Evolutionary conservation across 345 rosid genomes (phyloP), one percentile per base, ranked within the genome.

Genomic region (Clausena lansium): DNA sequence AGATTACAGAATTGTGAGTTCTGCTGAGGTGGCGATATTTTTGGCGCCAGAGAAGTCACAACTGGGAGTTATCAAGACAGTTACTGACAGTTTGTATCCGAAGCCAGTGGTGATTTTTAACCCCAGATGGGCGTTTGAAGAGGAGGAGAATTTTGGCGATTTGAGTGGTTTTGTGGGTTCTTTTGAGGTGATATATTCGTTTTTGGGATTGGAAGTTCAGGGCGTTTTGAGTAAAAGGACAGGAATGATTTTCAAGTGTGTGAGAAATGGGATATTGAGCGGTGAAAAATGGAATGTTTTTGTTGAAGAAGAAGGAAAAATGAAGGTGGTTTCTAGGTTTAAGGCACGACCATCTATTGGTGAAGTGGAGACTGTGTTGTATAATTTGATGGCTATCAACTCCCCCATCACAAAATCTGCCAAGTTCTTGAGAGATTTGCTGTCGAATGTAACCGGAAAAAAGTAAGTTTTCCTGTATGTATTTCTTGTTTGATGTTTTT

Each of bases 341-440:
- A 91, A 89, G 70, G 79, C 81, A 2, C 57, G 97, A 28, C 98
- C 94, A 27, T 86, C 92, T 0, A 89, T 92, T 27, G 93, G 79
- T 30, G 97, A 95, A 83, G 94, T 92, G 68, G 98, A 95, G 85
- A 87, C 33, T 76, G 94, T 93, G 32, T 65, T 93, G 82, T 93
- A 93, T 75, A 93, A 95, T 74, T 80, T 91, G 85, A 90, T 95
- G 97, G 97, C 95, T 68, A 81, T 93, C 80, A 91, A 93, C 76
- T 93, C 98, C 0, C 98, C 98, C 2, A 90, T 95, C 28, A 89
- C 95, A 17, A 93, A 95, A 82, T 93, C 98, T 66, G 93, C 93
- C 7, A 90, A 88, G 91, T 91, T 93, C 39, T 81, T 92, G 52
- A 87, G 71, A 45, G 91, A 88, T 83, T 82, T 95, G 81, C 89